A percentile compares a stretch with the other conserved stretches of the same genome.
Conservation (phyloP, 495 filamentous ascomycete genomes). For the Hypoxylon lienhwacheense region DNA sequence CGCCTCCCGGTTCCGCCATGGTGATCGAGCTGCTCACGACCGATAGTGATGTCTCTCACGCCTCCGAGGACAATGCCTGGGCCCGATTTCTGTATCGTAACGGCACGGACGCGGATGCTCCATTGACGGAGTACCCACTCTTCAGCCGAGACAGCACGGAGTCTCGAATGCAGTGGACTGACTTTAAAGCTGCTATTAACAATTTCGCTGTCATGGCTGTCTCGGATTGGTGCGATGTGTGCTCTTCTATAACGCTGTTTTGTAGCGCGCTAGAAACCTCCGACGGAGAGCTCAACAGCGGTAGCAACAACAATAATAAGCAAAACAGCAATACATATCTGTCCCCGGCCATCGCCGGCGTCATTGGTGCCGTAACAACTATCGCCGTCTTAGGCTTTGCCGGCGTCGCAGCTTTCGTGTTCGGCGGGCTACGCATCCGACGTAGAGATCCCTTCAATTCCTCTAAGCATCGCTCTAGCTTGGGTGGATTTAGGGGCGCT, state of each 20-base stretch:
- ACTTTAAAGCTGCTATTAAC: constrained; percentile 35
- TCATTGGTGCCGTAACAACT: constrained; percentile 43
- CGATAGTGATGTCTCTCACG: constrained; percentile 28
- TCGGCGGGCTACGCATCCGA: constrained; percentile 38
- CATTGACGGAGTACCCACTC: constrained; percentile 36
- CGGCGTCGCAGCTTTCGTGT: constrained; percentile 26
- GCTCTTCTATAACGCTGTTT: constrained; percentile 35
- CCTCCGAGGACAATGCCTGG: constrained; percentile 35
- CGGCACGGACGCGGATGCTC: constrained; percentile 29
- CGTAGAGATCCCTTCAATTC: constrained; percentile 11
- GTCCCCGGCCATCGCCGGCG: constrained; percentile 41
- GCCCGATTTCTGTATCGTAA: constrained; percentile 48
- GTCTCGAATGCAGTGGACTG: constrained; percentile 29
- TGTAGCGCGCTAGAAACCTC: constrained; percentile 26
- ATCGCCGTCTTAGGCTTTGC: constrained; percentile 31
- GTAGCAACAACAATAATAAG: neutral
- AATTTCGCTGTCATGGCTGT: constrained; percentile 29
- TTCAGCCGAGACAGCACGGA: constrained; percentile 38
- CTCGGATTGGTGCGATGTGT: constrained; percentile 39
- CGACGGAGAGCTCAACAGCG: neutral
- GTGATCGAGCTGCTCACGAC: constrained; percentile 48
- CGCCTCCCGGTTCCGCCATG: constrained; percentile 44
- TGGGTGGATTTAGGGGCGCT: constrained; percentile 44
- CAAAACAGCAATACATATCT: constrained; percentile 1
- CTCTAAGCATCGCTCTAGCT: constrained; percentile 15